Conservation (phyloP, 1,139 yeast genomes). For the Lodderomyces orthopsilosis region DNA sequence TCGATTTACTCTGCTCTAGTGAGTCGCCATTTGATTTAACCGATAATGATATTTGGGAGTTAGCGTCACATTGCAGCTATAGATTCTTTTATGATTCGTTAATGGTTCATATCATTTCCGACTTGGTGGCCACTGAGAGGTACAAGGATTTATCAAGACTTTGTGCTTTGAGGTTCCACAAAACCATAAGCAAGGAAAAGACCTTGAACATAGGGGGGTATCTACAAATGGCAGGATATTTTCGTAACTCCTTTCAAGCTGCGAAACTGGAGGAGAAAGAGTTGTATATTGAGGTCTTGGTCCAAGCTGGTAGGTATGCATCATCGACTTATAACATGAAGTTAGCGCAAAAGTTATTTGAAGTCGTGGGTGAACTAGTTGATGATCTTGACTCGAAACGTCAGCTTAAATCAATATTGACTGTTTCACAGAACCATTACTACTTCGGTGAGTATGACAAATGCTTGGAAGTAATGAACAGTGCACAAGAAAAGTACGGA, state of each 20-base stretch:
- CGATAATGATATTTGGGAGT: slow-evolving; percentile 32
- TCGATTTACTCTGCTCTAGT: slow-evolving; percentile 31
- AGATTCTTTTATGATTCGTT: slow-evolving; percentile 39
- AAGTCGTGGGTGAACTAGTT: slow-evolving; percentile 27
- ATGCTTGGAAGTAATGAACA: slow-evolving; percentile 28
- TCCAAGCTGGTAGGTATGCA: slow-evolving; percentile 38
- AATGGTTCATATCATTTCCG: slow-evolving; percentile 24
- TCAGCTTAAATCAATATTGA: slow-evolving; percentile 25
- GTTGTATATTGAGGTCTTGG: slow-evolving; percentile 29
- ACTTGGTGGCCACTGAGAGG: slow-evolving; percentile 24
- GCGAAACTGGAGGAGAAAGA: slow-evolving; percentile 25
- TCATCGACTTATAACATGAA: slow-evolving; percentile 32
- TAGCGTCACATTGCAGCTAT: slow-evolving; percentile 34
- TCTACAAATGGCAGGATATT: slow-evolving; percentile 35
- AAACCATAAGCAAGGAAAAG: slow-evolving; percentile 20
- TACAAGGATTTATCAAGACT: slow-evolving; percentile 33
- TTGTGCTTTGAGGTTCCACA: slow-evolving; percentile 43
- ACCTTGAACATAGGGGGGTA: slow-evolving; percentile 23
- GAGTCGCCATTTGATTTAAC: slow-evolving; percentile 38
- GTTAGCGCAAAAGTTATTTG: slow-evolving; percentile 30
- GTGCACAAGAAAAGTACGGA: slow-evolving; percentile 21
- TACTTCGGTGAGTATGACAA: slow-evolving; percentile 26
- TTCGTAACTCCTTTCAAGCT: slow-evolving; percentile 26
- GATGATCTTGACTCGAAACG: slow-evolving; percentile 17
- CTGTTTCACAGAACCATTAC: slow-evolving; percentile 33